These are phyloP conservation scores for Fusarium tricinctum DNA, from an alignment of 2,329 filamentous ascomycete genomes.

Conservation along the genomic window DNA sequence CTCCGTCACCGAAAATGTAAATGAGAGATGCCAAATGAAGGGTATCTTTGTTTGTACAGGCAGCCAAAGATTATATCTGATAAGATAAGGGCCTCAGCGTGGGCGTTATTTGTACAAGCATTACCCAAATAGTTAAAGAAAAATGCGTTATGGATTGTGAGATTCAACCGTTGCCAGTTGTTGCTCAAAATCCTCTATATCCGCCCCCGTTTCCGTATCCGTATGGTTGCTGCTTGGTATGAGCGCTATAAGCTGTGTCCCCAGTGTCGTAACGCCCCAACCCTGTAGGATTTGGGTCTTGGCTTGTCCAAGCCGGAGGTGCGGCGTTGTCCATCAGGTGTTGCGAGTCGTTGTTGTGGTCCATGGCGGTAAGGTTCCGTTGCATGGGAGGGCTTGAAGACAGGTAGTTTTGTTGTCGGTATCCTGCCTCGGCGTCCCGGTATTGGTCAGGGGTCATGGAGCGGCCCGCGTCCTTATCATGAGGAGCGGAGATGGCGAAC, in stretches of 20 bases:
- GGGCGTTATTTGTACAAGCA: slow-evolving; percentile 32
- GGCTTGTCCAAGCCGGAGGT: slow-evolving; percentile 55
- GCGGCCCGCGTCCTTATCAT: slow-evolving; percentile 54
- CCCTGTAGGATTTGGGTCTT: slow-evolving; percentile 34
- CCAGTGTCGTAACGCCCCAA: slow-evolving; percentile 39
- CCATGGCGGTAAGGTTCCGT: slow-evolving; percentile 57
- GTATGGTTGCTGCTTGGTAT: slow-evolving; percentile 41
- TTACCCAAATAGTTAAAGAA: slow-evolving; percentile 19
- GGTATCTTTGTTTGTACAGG: slow-evolving; percentile 32
- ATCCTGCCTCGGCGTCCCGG: slow-evolving; percentile 44
- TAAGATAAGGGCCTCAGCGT: slow-evolving; percentile 28
- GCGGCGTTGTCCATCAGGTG: slow-evolving; percentile 58
- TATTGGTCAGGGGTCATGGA: slow-evolving; percentile 55
- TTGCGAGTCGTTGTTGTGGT: slow-evolving; percentile 54
- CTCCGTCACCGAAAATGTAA: slow-evolving; percentile 35
- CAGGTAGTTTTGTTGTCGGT: slow-evolving; percentile 38
- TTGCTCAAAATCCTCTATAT: slow-evolving; percentile 46
- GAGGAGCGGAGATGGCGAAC: slow-evolving; percentile 60
- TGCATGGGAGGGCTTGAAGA: slow-evolving; percentile 50
- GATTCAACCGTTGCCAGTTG: slow-evolving; percentile 18
- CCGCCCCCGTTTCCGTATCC: slow-evolving; percentile 46
- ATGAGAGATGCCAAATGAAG: slow-evolving; percentile 20
- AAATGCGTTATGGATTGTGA: slow-evolving; percentile 35
- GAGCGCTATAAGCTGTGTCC: slow-evolving; percentile 41
- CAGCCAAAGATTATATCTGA: slow-evolving; percentile 14